Evolutionary conservation across 345 rosid species (phyloP).

Genomic region (Carallia pectinifolia): DNA sequence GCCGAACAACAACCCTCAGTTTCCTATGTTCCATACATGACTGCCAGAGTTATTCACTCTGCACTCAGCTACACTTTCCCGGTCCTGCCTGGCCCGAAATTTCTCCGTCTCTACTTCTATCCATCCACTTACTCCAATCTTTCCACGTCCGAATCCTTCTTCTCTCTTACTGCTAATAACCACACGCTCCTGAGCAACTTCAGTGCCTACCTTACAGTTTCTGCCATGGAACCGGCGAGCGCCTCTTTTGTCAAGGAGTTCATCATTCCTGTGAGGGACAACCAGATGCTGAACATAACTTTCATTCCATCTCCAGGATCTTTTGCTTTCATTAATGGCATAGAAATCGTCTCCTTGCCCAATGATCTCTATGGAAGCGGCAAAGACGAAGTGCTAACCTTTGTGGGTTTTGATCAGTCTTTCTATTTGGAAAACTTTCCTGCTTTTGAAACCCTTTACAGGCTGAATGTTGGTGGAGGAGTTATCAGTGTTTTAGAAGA

Average conservation of each 20-base stretch:
- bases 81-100: constrained; percentile 32
- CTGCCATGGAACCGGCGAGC: neutral
- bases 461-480: constrained; percentile 33
- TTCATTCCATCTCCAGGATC: constrained; percentile 29
- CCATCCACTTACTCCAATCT: neutral
- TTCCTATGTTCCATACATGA: neutral
- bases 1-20: neutral
- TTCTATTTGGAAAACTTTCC: neutral
- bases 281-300: constrained; percentile 12
- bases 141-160: neutral
- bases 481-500: neutral
- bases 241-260: constrained; percentile 13
- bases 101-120: constrained; percentile 31
- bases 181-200: constrained; percentile 26
- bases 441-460: constrained; percentile 20
- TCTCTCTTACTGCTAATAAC: constrained; percentile 3
- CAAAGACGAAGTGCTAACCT: neutral
- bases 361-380: constrained; percentile 11
- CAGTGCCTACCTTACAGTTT: constrained; percentile 24
- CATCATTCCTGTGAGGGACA: constrained; percentile 10
- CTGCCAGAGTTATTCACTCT: constrained; percentile 24
- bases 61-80: constrained; percentile 33
- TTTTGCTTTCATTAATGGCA: constrained; percentile 40
- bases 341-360: constrained; percentile 42
- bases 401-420: neutral